phyloP scores from a whole-genome alignment of 2,329 filamentous ascomycete genomes.

The Aspergillus arachidicola region DNA sequence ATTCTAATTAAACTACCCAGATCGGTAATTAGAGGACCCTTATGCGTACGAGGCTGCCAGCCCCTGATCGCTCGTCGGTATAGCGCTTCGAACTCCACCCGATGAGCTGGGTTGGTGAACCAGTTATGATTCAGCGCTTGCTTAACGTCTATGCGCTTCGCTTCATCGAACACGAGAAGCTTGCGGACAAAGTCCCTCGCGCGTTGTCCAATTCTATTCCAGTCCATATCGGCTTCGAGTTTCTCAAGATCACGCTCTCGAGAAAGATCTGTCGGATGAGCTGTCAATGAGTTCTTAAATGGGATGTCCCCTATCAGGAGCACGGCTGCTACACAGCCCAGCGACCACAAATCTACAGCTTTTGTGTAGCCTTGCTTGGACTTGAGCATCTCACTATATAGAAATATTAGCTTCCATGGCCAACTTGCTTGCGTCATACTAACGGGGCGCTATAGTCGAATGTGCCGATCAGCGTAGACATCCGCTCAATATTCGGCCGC shows the following conservation, averaged over 20 bases:
- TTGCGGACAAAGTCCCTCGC: slow-evolving; percentile 57
- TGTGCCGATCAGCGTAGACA: slow-evolving; percentile 60
- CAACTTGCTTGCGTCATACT: slow-evolving; percentile 29
- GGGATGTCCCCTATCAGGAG: slow-evolving; percentile 55
- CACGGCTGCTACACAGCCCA: slow-evolving; percentile 58
- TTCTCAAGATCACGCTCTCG: slow-evolving; percentile 46
- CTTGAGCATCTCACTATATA: slow-evolving; percentile 29
- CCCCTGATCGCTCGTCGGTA: slow-evolving; percentile 52
- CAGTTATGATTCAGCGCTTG: slow-evolving; percentile 58
- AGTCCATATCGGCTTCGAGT: slow-evolving; percentile 47
- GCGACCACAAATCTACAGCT: slow-evolving; percentile 64
- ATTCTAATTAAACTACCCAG: slow-evolving; percentile 1
- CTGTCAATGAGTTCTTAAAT: slow-evolving; percentile 42
- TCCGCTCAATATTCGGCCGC: slow-evolving; percentile 40
- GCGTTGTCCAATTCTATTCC: slow-evolving; percentile 45
- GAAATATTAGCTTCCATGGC: not conserved
- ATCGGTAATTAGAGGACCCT: slow-evolving; percentile 14
- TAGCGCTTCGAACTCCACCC: slow-evolving; percentile 50
- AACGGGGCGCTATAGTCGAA: slow-evolving; percentile 62
- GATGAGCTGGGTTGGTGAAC: slow-evolving; percentile 57
- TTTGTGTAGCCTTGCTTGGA: slow-evolving; percentile 54
- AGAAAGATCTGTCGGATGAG: slow-evolving; percentile 34
- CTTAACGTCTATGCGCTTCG: slow-evolving; percentile 54
- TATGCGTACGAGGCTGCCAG: slow-evolving; percentile 50
- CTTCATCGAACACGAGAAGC: slow-evolving; percentile 55